These are phyloP conservation scores for Phytopythium oedochilum DNA, from an alignment of 352 stramenopile species.

Conservation along the genomic window DNA sequence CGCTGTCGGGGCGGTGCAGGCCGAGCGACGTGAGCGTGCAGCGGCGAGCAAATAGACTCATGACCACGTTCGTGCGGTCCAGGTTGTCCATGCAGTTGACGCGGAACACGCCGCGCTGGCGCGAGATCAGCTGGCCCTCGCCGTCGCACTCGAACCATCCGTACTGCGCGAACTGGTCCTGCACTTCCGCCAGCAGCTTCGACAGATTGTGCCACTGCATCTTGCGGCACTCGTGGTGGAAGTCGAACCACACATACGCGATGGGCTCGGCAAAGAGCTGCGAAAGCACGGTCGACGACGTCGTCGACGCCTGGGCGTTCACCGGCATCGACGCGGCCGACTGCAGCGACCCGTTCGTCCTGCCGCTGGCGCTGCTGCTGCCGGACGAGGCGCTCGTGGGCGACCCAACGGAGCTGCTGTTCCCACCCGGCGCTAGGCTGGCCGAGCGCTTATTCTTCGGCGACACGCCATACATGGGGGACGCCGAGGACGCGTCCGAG, in stretches of 20 bases:
- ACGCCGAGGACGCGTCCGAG: conserved; percentile 19
- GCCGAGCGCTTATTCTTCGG: conserved; percentile 31
- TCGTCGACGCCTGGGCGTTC: conserved; percentile 5
- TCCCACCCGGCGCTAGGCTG: conserved; percentile 6
- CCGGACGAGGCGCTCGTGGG: conserved; percentile 25
- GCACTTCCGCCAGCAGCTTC: conserved; percentile 83
- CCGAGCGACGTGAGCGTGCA: conserved; percentile 74
- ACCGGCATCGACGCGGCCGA: conserved; percentile 17
- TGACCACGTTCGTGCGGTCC: conserved; percentile 97
- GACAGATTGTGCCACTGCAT: conserved; percentile 92
- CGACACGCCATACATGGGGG: conserved; percentile 22
- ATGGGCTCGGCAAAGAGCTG: conserved; percentile 53
- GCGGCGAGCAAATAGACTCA: conserved; percentile 91
- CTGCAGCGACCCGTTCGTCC: conserved; percentile 11
- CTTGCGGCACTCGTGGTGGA: conserved; percentile 94
- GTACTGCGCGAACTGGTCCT: conserved; percentile 59
- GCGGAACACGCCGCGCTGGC: conserved; percentile 92
- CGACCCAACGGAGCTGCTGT: conserved; percentile 19
- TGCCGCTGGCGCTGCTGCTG: conserved; percentile 19
- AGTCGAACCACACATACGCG: conserved; percentile 96
- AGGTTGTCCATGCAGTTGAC: conserved; percentile 99
- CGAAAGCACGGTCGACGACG: conserved; percentile 15
- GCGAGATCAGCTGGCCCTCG: conserved; percentile 45
- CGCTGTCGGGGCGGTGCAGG: conserved; percentile 21
- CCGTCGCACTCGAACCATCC: conserved; percentile 64